phyloP scores from a whole-genome alignment of 2,329 filamentous ascomycete genomes.

The Exophiala bonariae region DNA sequence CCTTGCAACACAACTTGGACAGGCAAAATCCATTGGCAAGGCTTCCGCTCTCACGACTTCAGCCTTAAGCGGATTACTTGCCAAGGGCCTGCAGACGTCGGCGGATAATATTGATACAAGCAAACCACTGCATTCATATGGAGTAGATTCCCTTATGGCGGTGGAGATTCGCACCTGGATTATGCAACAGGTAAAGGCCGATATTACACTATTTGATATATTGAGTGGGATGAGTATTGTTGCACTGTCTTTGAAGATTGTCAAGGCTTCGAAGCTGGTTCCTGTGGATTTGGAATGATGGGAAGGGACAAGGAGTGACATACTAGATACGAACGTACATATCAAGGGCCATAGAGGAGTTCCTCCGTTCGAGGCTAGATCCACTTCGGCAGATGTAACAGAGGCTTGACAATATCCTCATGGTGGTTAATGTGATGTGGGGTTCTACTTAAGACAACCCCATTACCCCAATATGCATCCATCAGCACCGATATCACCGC shows the following conservation, averaged over 20 bases:
- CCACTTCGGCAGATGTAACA: no score
- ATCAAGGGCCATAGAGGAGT: no score
- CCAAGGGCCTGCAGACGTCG: slow-evolving; percentile 7
- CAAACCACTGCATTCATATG: slow-evolving; percentile 23
- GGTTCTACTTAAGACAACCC: no score
- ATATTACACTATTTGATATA: slow-evolving; percentile 33
- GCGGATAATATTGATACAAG: slow-evolving; percentile 26
- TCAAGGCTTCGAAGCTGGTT: slow-evolving; percentile 22
- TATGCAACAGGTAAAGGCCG: slow-evolving; percentile 30
- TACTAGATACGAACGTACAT: no score
- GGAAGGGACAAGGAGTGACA: no score
- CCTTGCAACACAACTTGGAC: slow-evolving; percentile 12
- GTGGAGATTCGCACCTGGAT: slow-evolving; percentile 34
- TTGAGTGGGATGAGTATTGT: slow-evolving; percentile 27
- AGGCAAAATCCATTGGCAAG: slow-evolving; percentile 6
- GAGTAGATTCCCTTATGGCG: slow-evolving; percentile 33
- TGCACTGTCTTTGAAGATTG: slow-evolving; percentile 27
- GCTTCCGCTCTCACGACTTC: slow-evolving; percentile 4
- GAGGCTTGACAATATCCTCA: no score
- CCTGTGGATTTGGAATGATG: background rate
- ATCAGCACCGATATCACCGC: no score
- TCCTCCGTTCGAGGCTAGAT: no score
- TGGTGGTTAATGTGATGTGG: no score
- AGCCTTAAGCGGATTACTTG: slow-evolving; percentile 9
- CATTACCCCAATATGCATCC: no score